Conservation (phyloP, 495 filamentous ascomycete species). For the Lasiosphaeriaceae sp. region DNA sequence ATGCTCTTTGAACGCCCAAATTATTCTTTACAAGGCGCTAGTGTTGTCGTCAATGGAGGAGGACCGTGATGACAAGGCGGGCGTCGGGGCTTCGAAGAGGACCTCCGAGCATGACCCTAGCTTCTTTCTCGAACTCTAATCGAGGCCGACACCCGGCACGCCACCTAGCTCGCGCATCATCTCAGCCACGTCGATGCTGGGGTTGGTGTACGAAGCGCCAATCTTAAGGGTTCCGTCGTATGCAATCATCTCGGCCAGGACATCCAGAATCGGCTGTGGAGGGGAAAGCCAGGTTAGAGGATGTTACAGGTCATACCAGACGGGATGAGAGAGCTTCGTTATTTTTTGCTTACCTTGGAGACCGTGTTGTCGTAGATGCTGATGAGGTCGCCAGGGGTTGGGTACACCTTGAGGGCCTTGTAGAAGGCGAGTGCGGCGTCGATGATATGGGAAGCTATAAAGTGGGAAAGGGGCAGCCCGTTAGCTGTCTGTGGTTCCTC, state of each 20-base stretch:
- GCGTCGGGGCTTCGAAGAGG: neutral
- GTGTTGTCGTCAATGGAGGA: neutral
- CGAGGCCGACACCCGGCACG: conserved; percentile 41
- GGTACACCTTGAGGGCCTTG: conserved; percentile 97
- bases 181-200: conserved; percentile 28
- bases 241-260: conserved; percentile 97
- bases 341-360: conserved; percentile 58
- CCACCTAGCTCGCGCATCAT: conserved; percentile 33
- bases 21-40: no score
- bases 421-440: conserved; percentile 94
- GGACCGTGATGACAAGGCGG: neutral
- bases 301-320: conserved; percentile 8
- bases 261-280: conserved; percentile 76
- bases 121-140: conserved; percentile 26
- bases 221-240: conserved; percentile 72
- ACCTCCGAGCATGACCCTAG: neutral
- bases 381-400: conserved; percentile 86
- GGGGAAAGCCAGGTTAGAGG: conserved; percentile 10
- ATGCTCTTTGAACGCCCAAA: neutral
- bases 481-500: neutral
- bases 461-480: neutral
- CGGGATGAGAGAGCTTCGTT: neutral
- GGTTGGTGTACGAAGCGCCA: conserved; percentile 43
- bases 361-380: conserved; percentile 98
- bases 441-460: conserved; percentile 62